Evolutionary conservation across 2,329 filamentous ascomycete genomes (phyloP).

Genomic region (Alternaria gaisen): DNA sequence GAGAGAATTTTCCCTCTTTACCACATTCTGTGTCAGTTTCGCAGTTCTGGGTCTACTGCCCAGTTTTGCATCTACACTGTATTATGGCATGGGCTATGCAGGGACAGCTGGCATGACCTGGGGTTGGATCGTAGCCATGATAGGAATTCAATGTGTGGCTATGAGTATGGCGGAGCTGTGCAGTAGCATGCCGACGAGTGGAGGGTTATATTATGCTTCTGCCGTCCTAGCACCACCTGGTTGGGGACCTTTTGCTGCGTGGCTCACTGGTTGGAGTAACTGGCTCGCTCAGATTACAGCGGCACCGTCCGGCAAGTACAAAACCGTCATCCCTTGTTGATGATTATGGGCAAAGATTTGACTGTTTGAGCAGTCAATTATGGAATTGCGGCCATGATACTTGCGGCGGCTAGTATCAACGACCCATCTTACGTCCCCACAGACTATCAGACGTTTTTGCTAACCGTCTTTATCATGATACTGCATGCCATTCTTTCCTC

Average conservation of each 20-base stretch:
- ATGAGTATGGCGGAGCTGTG: constrained; percentile 73
- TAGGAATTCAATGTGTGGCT: constrained; percentile 76
- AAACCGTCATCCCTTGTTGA: background rate
- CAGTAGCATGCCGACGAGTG: constrained; percentile 75
- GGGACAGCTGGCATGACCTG: constrained; percentile 67
- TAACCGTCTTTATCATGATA: constrained; percentile 73
- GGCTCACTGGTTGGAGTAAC: constrained; percentile 75
- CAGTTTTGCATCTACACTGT: constrained; percentile 75
- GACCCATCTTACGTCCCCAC: constrained; percentile 72
- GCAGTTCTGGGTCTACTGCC: constrained; percentile 76
- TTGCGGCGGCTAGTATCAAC: constrained; percentile 73
- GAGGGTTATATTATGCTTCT: constrained; percentile 77
- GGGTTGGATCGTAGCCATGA: constrained; percentile 78
- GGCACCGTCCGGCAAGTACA: constrained; percentile 62
- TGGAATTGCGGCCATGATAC: constrained; percentile 72
- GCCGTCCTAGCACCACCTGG: constrained; percentile 74
- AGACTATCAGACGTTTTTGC: constrained; percentile 72
- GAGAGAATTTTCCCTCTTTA: constrained; percentile 77
- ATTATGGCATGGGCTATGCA: constrained; percentile 69
- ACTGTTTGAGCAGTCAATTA: constrained; percentile 64
- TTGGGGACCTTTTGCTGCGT: constrained; percentile 72
- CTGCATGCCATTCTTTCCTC: constrained; percentile 73
- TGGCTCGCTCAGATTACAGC: constrained; percentile 73
- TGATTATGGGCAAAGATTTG: constrained; percentile 3
- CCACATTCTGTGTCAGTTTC: constrained; percentile 78